Percentiles rank a stretch among this genome's conserved stretches.
phyloP scores from a whole-genome alignment of 192 early-diverging fungal species.

The Obelidium mucronatum region DNA sequence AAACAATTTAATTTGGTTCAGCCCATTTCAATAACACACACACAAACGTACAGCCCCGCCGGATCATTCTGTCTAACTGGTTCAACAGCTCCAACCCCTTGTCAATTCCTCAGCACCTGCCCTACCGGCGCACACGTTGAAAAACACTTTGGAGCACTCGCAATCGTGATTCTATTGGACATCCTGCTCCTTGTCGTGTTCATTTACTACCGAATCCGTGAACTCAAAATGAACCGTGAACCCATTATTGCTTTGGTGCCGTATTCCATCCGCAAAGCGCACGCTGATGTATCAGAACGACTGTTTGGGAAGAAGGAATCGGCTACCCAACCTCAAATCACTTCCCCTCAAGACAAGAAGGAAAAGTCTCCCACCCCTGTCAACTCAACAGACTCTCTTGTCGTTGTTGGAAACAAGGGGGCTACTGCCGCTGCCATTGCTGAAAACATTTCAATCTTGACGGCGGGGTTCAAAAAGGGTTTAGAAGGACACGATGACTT shows the following conservation, averaged over 20 bases:
- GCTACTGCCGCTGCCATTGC: background rate
- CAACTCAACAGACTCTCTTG: background rate
- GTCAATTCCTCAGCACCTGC: conserved; percentile 41
- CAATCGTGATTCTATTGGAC: conserved; percentile 17
- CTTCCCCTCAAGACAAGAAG: background rate
- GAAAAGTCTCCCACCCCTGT: background rate
- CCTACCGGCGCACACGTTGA: conserved; percentile 31
- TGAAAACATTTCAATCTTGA: conserved; percentile 17
- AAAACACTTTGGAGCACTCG: conserved; percentile 31
- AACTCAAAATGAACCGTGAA: background rate
- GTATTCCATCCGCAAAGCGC: conserved; percentile 29
- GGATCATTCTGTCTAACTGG: conserved; percentile 29
- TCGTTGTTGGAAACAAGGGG: background rate
- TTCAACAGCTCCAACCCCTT: conserved; percentile 18
- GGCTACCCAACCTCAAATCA: background rate
- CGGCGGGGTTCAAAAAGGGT: background rate
- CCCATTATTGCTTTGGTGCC: background rate
- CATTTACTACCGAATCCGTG: conserved; percentile 25
- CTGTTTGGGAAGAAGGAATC: background rate
- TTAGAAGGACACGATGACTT: conserved; percentile 21
- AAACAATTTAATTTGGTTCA: background rate
- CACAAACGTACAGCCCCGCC: background rate
- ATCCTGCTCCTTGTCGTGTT: conserved; percentile 26
- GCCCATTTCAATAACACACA: too few relatives aligned
- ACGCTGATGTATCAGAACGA: background rate